These are phyloP conservation scores for Mycena pura DNA, from an alignment of 768 basidiomycete species.

Conservation along the genomic window DNA sequence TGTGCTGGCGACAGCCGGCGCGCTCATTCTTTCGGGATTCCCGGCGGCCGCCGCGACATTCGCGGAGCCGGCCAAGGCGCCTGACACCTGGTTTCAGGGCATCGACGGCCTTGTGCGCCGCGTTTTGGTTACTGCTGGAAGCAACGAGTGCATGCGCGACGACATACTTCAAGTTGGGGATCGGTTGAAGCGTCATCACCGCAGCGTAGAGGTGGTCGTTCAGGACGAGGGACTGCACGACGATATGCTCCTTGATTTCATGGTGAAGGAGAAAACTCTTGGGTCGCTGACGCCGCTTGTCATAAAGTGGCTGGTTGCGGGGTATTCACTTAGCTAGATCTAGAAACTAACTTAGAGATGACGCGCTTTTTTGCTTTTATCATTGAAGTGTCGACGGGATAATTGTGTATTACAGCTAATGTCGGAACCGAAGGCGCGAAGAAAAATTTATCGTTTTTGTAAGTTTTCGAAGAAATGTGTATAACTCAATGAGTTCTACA, in stretches of 20 bases:
- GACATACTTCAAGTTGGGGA: conserved; percentile 34
- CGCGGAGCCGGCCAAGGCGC: conserved; percentile 34
- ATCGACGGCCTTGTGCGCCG: conserved; percentile 30
- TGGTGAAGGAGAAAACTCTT: conserved; percentile 13
- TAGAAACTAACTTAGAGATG: too few species aligned
- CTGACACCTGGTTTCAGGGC: conserved; percentile 38
- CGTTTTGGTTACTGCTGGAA: conserved; percentile 38
- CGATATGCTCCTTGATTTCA: conserved; percentile 26
- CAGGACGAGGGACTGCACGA: conserved; percentile 27
- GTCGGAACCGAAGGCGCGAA: too few species aligned
- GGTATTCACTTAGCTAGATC: too few species aligned
- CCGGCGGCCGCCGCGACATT: conserved; percentile 26
- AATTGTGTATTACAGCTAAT: too few species aligned
- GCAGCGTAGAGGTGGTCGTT: conserved; percentile 20
- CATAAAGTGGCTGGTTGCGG: conserved; percentile 19
- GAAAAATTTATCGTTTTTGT: too few species aligned
- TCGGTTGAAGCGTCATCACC: conserved; percentile 8
- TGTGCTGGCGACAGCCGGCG: conserved; percentile 28
- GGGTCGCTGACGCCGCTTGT: conserved; percentile 17
- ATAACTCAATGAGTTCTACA: too few species aligned
- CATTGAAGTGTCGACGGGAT: too few species aligned
- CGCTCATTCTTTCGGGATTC: conserved; percentile 21
- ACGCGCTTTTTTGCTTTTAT: too few species aligned
- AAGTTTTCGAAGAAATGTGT: too few species aligned
- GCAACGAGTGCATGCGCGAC: conserved; percentile 35